Evolutionary conservation across 495 filamentous ascomycete species (phyloP).

Genomic region (Penicillium steckii): DNA sequence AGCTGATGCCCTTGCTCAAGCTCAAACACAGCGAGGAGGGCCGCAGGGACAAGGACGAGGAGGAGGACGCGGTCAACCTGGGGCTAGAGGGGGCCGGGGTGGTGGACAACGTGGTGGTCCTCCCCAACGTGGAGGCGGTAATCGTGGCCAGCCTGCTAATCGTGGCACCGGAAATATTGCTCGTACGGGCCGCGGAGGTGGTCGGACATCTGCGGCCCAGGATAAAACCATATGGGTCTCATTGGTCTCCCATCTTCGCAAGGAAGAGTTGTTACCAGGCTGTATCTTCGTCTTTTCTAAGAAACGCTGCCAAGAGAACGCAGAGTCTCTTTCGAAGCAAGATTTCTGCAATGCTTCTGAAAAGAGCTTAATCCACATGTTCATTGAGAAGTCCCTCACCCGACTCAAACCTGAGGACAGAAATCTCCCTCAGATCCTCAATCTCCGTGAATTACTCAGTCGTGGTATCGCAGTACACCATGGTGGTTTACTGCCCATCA

Average conservation of each 20-base stretch:
- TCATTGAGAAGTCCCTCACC: slow-evolving; percentile 92
- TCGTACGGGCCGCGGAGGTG: slow-evolving; percentile 78
- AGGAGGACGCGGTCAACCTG: slow-evolving; percentile 43
- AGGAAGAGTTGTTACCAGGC: slow-evolving; percentile 79
- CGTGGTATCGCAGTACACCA: slow-evolving; percentile 96
- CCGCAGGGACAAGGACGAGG: slow-evolving; percentile 43
- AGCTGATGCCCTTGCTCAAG: slow-evolving; percentile 44
- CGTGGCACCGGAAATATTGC: slow-evolving; percentile 84
- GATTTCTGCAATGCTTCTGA: slow-evolving; percentile 90
- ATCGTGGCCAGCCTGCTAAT: slow-evolving; percentile 51
- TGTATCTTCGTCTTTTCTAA: slow-evolving; percentile 99
- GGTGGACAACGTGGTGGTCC: slow-evolving; percentile 43
- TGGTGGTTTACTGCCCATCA: slow-evolving; percentile 90
- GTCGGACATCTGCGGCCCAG: slow-evolving; percentile 81
- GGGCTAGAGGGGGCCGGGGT: slow-evolving; percentile 33
- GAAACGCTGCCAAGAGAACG: slow-evolving; percentile 94
- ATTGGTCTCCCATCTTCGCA: slow-evolving; percentile 84
- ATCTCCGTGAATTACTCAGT: slow-evolving; percentile 79
- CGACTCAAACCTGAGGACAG: slow-evolving; percentile 90
- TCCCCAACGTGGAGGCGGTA: slow-evolving; percentile 15
- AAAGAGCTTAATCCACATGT: slow-evolving; percentile 97
- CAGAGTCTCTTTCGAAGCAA: slow-evolving; percentile 88
- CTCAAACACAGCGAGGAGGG: slow-evolving; percentile 53
- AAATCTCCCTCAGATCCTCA: slow-evolving; percentile 81
- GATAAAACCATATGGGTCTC: slow-evolving; percentile 98